Evolutionary conservation across 2,329 filamentous ascomycete species (phyloP).

Genomic region (Tolypocladium ophioglossoides): DNA sequence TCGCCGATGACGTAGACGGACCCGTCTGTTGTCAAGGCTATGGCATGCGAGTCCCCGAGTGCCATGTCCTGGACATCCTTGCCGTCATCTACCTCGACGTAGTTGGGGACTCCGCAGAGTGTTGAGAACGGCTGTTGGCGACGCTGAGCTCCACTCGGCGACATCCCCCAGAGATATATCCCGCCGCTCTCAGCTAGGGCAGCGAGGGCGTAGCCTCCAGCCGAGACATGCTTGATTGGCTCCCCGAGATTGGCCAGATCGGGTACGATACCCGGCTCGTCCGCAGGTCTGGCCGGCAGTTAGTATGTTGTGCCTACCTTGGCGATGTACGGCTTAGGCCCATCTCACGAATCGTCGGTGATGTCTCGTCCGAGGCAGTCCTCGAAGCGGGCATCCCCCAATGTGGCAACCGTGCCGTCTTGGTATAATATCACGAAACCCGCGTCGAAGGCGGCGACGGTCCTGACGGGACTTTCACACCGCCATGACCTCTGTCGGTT

Average conservation of each 20-base stretch:
- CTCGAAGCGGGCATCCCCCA: constrained; percentile 49
- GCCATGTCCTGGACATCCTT: constrained; percentile 46
- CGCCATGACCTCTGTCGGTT: constrained; percentile 9
- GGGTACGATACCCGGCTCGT: constrained; percentile 32
- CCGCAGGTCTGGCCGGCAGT: constrained; percentile 28
- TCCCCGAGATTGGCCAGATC: constrained; percentile 41
- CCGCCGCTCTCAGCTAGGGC: constrained; percentile 47
- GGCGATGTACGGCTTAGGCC: background rate
- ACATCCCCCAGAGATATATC: constrained; percentile 50
- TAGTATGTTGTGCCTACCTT: background rate
- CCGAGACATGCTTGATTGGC: constrained; percentile 41
- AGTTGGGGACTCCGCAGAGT: constrained; percentile 25
- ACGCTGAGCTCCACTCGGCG: constrained; percentile 12
- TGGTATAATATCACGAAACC: constrained; percentile 37
- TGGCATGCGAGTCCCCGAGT: constrained; percentile 47
- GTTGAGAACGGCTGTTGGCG: constrained; percentile 20
- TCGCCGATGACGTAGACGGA: constrained; percentile 44
- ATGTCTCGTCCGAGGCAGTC: constrained; percentile 44
- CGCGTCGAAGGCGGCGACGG: constrained; percentile 36
- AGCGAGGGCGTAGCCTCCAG: constrained; percentile 45
- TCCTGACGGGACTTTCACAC: constrained; percentile 16
- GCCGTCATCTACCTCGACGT: constrained; percentile 33
- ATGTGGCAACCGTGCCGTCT: constrained; percentile 35
- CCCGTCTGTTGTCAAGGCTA: constrained; percentile 39
- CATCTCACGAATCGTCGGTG: constrained; percentile 23